These are phyloP conservation scores for Debaryomyces psychrophilus DNA, from an alignment of 1,139 yeast species.

Conservation along the genomic window DNA sequence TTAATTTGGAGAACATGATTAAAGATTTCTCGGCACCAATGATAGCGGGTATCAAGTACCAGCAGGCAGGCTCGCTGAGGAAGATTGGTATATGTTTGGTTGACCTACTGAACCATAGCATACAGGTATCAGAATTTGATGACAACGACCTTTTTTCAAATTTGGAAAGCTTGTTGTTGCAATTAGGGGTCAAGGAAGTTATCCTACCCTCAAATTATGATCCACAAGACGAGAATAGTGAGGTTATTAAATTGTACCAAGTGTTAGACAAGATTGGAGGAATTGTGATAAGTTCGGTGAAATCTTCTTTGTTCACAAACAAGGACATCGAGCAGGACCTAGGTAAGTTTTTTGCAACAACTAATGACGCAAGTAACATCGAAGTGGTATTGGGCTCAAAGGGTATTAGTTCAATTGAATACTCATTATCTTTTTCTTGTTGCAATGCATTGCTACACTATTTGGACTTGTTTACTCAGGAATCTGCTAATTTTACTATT, in stretches of 20 bases:
- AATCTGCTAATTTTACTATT: slow-evolving; percentile 50
- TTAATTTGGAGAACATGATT: slow-evolving; percentile 73
- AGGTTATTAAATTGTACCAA: slow-evolving; percentile 55
- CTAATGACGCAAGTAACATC: slow-evolving; percentile 33
- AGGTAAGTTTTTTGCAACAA: slow-evolving; percentile 56
- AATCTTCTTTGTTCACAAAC: slow-evolving; percentile 56
- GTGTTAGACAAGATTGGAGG: slow-evolving; percentile 73
- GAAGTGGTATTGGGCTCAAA: slow-evolving; percentile 65
- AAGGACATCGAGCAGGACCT: slow-evolving; percentile 78
- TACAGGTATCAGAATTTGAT: slow-evolving; percentile 77
- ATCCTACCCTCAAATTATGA: slow-evolving; percentile 55
- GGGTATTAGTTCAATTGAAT: slow-evolving; percentile 44
- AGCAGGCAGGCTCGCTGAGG: slow-evolving; percentile 44
- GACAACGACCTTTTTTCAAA: slow-evolving; percentile 89
- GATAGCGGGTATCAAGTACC: slow-evolving; percentile 71
- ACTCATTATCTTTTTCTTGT: slow-evolving; percentile 41
- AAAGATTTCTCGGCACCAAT: slow-evolving; percentile 65
- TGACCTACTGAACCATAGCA: slow-evolving; percentile 67
- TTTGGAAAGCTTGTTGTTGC: slow-evolving; percentile 81
- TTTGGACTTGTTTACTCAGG: slow-evolving; percentile 60
- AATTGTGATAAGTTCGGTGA: slow-evolving; percentile 65
- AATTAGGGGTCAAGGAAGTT: slow-evolving; percentile 86
- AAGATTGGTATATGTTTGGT: slow-evolving; percentile 77
- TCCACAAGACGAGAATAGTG: slow-evolving; percentile 37
- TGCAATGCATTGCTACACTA: slow-evolving; percentile 69